Conservation (phyloP, 257 asterid species). For the Leptodermis oblonga region DNA sequence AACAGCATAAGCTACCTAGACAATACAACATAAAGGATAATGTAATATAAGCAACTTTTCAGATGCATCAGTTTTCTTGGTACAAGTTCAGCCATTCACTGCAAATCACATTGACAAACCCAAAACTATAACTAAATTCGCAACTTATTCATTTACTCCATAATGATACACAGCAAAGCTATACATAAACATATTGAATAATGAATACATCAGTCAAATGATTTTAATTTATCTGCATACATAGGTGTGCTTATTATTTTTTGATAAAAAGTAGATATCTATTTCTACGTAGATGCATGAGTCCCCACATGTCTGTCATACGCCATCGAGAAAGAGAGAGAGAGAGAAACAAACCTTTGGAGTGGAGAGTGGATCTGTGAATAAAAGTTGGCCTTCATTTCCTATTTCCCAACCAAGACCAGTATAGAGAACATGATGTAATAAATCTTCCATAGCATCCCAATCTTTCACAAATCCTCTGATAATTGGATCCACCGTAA, state of each 20-base stretch:
- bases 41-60: not conserved
- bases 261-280: not conserved
- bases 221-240: not conserved
- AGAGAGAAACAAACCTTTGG: slow-evolving; percentile 63
- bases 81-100: not conserved
- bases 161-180: not conserved
- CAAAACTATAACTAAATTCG: not conserved
- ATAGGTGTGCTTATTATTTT: not conserved
- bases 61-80: not conserved
- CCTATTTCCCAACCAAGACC: slow-evolving; percentile 98
- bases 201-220: not conserved
- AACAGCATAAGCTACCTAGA: no score
- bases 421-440: slow-evolving; percentile 68
- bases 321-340: not conserved
- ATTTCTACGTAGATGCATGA: not conserved
- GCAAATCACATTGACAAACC: not conserved
- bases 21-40: not conserved
- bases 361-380: slow-evolving; percentile 89
- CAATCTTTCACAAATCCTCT: slow-evolving; percentile 85
- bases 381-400: slow-evolving; percentile 90
- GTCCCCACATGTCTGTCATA: not conserved
- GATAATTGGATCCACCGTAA: slow-evolving; percentile 69
- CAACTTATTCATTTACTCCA: not conserved
- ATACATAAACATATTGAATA: not conserved
- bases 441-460: slow-evolving; percentile 97